Base-by-base conservation (phyloP, 192 early-diverging fungal genomes). In the Podochytrium sp. region DNA sequence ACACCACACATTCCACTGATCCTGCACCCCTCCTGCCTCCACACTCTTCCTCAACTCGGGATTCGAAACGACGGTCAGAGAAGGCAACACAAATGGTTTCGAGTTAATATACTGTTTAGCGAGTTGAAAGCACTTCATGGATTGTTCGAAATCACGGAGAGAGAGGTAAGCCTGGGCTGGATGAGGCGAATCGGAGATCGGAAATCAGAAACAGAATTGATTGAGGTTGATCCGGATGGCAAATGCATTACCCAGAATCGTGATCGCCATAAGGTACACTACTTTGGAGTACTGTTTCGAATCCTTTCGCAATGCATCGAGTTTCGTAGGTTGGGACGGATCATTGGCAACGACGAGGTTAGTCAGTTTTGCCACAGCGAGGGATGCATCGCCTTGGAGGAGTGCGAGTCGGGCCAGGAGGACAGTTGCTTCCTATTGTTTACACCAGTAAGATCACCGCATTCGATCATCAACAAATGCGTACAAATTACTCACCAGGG, bases 91-190 rank as follows among this genome's bases (percentile, higher is more conserved):
- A 32, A 30, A 60, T 4, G 38, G 41, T 10, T 71, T 71, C 12
- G 23, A 14, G 16, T 41, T 43, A 23, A 71, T 59, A 18, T 41
- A 43, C 6, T 27, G 16, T 1, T 16, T 12, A 29, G 51, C 69
- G 12, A 71, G 37, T 23, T 57, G 38, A 4, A 71, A 60, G 56
- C 69, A 71, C 23, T 29, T 20, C 2, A 14, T 23, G 1, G 69
- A 53, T 23, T 39, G 10, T 38, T 20, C 4, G 18, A 12, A 30
- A 20, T 71, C 56, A 10, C 43, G 5, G 49, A 37, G 10, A 6
- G 41, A 5, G 27, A 71, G 40, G 30, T 29, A 71, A 4, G 69
- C 30, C 60, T 71, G 55, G 4, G 56, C 69, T 71, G n/a, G n/a
- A n/a, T n/a, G n/a, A n/a, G n/a, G n/a, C n/a, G n/a, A n/a, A n/a